Conservation (phyloP, 106 monocot species). For the Dendrobium huoshanense region DNA sequence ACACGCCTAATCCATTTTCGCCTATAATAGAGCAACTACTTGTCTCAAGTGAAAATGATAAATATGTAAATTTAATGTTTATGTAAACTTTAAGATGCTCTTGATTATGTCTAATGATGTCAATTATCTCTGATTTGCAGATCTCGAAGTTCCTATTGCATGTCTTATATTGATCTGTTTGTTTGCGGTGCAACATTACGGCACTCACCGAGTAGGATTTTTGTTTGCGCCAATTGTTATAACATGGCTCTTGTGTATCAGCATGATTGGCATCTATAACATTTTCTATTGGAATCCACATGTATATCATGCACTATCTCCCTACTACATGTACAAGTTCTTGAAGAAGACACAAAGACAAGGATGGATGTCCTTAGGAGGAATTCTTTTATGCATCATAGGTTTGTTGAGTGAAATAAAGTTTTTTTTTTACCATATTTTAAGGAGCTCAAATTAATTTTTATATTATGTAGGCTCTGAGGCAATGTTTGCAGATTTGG, state of each 20-base stretch:
- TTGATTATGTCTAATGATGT: background rate
- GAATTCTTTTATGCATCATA: conserved; percentile 25
- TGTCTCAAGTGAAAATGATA: too few species aligned
- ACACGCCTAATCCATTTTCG: too few species aligned
- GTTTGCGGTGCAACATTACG: conserved; percentile 15
- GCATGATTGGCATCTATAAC: conserved; percentile 16
- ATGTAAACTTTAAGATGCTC: background rate
- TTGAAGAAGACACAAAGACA: conserved; percentile 20
- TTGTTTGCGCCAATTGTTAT: conserved; percentile 17
- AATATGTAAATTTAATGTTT: background rate
- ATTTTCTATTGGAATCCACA: conserved; percentile 20
- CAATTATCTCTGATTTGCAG: conserved; percentile 6
- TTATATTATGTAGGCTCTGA: conserved; percentile 58
- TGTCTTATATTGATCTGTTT: conserved; percentile 11
- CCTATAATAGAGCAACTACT: too few species aligned
- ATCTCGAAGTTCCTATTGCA: conserved; percentile 15
- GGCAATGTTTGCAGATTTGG: conserved; percentile 99
- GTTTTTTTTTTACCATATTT: background rate
- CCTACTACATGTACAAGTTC: conserved; percentile 23
- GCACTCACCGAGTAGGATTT: conserved; percentile 12
- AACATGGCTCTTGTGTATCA: conserved; percentile 14
- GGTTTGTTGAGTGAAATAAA: conserved; percentile 2
- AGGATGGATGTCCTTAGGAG: conserved; percentile 29
- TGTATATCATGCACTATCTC: conserved; percentile 22
- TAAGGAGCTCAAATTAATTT: background rate